A percentile compares a stretch with the other conserved stretches of the same genome.
Evolutionary conservation across 2,329 filamentous ascomycete genomes (phyloP).

Genomic region (Parafenestella ontariensis): DNA sequence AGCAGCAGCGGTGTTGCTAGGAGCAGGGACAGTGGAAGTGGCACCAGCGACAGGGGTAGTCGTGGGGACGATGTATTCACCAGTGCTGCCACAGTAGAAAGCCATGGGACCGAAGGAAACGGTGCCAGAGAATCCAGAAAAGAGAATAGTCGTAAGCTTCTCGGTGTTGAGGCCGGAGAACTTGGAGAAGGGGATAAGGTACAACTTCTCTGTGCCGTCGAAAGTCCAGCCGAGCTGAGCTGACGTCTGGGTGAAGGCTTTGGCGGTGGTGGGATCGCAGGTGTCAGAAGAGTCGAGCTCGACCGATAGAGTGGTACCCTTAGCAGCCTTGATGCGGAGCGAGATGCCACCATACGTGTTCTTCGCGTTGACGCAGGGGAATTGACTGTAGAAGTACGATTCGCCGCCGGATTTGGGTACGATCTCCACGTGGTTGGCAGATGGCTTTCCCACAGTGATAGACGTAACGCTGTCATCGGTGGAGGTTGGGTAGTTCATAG

Average conservation of each 20-base stretch:
- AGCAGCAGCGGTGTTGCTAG: conserved; percentile 55
- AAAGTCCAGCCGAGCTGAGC: conserved; percentile 65
- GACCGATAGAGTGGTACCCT: conserved; percentile 60
- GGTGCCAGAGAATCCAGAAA: conserved; percentile 56
- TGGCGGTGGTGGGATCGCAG: conserved; percentile 53
- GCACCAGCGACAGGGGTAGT: conserved; percentile 52
- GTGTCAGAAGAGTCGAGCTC: conserved; percentile 58
- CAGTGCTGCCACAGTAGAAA: conserved; percentile 64
- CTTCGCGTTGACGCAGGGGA: conserved; percentile 62
- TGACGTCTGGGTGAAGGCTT: conserved; percentile 51
- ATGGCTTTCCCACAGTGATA: conserved; percentile 58
- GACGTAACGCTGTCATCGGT: conserved; percentile 66
- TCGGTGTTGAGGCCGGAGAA: conserved; percentile 59
- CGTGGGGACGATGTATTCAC: conserved; percentile 59
- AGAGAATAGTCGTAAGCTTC: conserved; percentile 61
- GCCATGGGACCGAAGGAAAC: conserved; percentile 64
- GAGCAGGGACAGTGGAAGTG: conserved; percentile 59
- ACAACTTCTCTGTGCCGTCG: conserved; percentile 66
- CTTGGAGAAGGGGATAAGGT: conserved; percentile 63
- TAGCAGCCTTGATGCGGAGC: conserved; percentile 61
- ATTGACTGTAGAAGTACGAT: conserved; percentile 66
- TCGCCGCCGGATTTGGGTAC: conserved; percentile 54
- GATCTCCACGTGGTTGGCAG: conserved; percentile 58
- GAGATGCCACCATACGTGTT: conserved; percentile 63
- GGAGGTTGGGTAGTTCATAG: conserved; percentile 62